phyloP scores from a whole-genome alignment of 768 basidiomycete genomes.

The Leccinum imitatum region DNA sequence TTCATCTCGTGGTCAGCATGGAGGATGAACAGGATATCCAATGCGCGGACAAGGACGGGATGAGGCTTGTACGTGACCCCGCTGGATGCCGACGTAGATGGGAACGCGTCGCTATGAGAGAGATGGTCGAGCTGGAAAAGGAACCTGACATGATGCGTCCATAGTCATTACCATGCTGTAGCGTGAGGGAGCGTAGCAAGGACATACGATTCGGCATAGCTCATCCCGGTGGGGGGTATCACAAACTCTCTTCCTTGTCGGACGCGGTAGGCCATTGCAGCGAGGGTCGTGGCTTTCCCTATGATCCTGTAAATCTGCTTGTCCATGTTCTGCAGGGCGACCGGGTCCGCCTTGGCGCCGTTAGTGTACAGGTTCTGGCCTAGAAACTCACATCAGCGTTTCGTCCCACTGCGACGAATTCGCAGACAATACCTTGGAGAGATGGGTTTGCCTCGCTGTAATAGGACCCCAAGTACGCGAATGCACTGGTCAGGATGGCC shows the following conservation, averaged over 20 bases:
- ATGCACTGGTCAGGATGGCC: conserved; percentile 85
- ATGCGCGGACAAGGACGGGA: conserved; percentile 81
- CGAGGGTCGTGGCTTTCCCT: conserved; percentile 85
- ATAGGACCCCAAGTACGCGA: conserved; percentile 86
- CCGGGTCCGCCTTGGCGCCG: conserved; percentile 60
- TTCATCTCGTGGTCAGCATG: conserved; percentile 93
- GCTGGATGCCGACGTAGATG: conserved; percentile 41
- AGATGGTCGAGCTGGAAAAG: conserved; percentile 90
- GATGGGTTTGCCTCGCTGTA: conserved; percentile 89
- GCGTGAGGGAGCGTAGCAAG: neutral
- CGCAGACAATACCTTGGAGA: conserved; percentile 55
- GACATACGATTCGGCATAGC: conserved; percentile 76
- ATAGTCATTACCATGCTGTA: neutral
- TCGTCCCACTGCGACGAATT: neutral
- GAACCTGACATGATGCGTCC: conserved; percentile 48
- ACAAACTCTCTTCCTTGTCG: conserved; percentile 90
- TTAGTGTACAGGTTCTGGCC: conserved; percentile 79
- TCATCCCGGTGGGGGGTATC: conserved; percentile 75
- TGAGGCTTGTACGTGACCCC: conserved; percentile 67
- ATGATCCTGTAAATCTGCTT: conserved; percentile 89
- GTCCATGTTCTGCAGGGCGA: conserved; percentile 79
- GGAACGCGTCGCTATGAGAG: conserved; percentile 31
- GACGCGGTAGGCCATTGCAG: conserved; percentile 94
- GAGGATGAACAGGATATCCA: conserved; percentile 84
- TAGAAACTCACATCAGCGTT: conserved; percentile 27